These are phyloP conservation scores for Dendrobium huoshanense DNA, from an alignment of 106 monocot genomes.

Conservation along the genomic window DNA sequence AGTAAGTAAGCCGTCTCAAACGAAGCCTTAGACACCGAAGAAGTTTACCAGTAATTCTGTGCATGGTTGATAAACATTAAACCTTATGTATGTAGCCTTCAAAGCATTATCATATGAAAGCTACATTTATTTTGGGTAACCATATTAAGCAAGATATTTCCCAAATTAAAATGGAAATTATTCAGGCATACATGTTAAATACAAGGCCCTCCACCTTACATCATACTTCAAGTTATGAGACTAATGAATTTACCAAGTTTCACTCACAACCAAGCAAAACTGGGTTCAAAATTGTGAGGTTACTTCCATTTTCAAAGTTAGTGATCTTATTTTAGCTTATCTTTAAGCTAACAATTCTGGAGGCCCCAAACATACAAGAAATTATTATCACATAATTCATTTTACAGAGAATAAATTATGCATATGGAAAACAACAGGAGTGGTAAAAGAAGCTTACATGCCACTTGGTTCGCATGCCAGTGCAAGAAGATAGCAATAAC, in stretches of 20 bases:
- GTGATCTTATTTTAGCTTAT: neutral
- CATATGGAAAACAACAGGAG: neutral
- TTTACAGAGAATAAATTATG: neutral
- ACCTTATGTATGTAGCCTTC: neutral
- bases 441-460: constrained; percentile 60
- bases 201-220: neutral
- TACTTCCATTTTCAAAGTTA: neutral
- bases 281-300: neutral
- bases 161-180: neutral
- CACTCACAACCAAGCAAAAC: neutral
- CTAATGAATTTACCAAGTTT: neutral
- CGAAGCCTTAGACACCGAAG: too few relatives aligned
- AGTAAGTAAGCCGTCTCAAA: too few relatives aligned
- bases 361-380: neutral
- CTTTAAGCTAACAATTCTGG: neutral
- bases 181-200: neutral
- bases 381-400: neutral
- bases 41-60: too few relatives aligned
- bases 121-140: neutral
- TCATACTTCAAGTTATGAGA: neutral
- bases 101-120: neutral
- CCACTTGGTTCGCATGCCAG: constrained; percentile 80
- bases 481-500: constrained; percentile 91
- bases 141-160: neutral
- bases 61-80: neutral